These are phyloP conservation scores for Penicillium sp. DNA, from an alignment of 2,329 filamentous ascomycete species.

Conservation along the genomic window DNA sequence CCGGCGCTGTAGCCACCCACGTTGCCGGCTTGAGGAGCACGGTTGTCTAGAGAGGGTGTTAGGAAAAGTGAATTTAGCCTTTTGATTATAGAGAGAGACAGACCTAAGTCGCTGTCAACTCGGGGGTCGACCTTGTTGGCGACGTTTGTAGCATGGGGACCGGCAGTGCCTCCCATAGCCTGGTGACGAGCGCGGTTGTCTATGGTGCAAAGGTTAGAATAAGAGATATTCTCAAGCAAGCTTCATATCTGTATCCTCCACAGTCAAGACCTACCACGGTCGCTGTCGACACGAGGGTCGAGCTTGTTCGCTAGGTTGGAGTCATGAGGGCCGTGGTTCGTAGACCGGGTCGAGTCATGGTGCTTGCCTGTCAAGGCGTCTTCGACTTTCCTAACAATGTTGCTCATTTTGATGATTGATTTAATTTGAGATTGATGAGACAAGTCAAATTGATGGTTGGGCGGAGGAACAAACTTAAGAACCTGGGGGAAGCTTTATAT, in stretches of 20 bases:
- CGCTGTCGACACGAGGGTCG: conserved; percentile 8
- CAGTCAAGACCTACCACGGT: background rate
- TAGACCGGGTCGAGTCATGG: background rate
- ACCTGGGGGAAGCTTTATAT: background rate
- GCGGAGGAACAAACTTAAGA: background rate
- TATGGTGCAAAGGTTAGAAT: background rate
- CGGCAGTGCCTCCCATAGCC: conserved; percentile 1
- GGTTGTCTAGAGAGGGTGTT: background rate
- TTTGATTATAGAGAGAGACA: background rate
- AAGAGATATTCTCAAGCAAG: no score
- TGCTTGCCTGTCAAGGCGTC: background rate
- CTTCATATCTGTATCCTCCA: background rate
- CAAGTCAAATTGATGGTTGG: background rate
- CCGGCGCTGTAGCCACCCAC: background rate
- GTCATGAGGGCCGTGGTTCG: conserved; percentile 13
- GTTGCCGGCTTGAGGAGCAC: background rate
- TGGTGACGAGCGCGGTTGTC: background rate
- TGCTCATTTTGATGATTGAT: background rate
- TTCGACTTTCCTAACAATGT: background rate
- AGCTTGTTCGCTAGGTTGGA: conserved; percentile 13
- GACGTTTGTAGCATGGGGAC: conserved; percentile 9
- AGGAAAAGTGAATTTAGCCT: background rate
- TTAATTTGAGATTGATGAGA: background rate
- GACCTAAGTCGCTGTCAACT: background rate
- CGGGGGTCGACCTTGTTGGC: background rate